These are phyloP conservation scores for Toxoplasma gondii DNA, from an alignment of 169 alveolate species.

Conservation along the genomic window DNA sequence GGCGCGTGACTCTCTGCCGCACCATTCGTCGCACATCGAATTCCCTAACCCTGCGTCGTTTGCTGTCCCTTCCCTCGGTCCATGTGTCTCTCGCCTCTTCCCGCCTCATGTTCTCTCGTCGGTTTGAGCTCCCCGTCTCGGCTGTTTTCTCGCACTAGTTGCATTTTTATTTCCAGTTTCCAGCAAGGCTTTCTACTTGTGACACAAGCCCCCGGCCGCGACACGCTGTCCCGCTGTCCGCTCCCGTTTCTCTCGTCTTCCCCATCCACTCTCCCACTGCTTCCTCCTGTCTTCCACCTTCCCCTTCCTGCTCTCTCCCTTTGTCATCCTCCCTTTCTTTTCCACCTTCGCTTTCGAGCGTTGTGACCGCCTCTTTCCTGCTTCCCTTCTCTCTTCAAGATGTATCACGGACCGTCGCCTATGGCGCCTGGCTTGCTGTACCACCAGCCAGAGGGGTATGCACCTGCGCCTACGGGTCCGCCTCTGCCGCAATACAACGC, in stretches of 20 bases:
- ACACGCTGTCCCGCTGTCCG: neutral
- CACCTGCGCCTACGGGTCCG: neutral
- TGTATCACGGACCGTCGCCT: neutral
- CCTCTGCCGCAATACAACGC: neutral
- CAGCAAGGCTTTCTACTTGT: too few species aligned
- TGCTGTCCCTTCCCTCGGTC: too few species aligned
- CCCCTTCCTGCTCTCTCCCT: neutral
- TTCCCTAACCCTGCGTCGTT: too few species aligned
- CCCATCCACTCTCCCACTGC: neutral
- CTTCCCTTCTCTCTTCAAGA: neutral
- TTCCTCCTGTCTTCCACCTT: neutral
- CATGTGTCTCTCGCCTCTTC: too few species aligned
- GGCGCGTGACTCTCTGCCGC: too few species aligned
- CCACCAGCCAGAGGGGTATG: constrained; percentile 1
- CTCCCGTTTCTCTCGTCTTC: neutral
- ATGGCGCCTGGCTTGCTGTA: neutral
- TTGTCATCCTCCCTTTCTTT: neutral
- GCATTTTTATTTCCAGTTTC: too few species aligned
- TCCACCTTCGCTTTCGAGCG: too few species aligned
- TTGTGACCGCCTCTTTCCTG: neutral
- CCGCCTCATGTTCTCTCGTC: too few species aligned
- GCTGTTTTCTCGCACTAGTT: too few species aligned
- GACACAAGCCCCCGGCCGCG: neutral
- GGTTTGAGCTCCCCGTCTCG: too few species aligned
- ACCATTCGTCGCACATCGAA: too few species aligned